Base-by-base conservation (phyloP, 106 monocot species). In the Dendrobium huoshanense region DNA sequence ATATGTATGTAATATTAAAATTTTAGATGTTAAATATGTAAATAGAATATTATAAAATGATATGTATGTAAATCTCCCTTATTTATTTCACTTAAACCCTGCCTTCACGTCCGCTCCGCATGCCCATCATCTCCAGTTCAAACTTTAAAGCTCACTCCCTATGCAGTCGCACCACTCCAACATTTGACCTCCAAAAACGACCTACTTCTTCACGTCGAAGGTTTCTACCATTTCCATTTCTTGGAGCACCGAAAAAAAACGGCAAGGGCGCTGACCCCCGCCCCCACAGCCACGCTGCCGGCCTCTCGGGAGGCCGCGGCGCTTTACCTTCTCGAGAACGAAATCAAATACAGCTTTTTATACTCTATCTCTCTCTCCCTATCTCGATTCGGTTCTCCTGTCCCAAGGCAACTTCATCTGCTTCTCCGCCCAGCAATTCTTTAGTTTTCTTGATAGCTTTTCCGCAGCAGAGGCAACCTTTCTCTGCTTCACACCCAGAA, bases 31-130 rank as follows among this genome's bases (percentile, higher is more conserved):
- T 27, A 27, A 27, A 27, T 27, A 27, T 27, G 0, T 27, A 27
- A 27, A 27, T 27, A 27, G 27, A 27, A 0, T 27, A 27, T 27
- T 27, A 27, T 27, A 0, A 27, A 27, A 0, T 27, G 0, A 0
- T 27, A 27, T 27, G 27, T 0, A 27, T 27, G 27, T 27, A 27
- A 27, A 27, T 27, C 3, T 58, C 19, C 0, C 0, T 64, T 37
- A 72, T 37, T 72, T 37, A 15, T 31, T 72, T 37, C 72, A 72
- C 9, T 72, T 72, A 37, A 72, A 72, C 72, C 72, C 37, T 27
- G 15, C 72, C 72, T 72, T 72, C 31, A 72, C 72, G 72, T 72
- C 33, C 33, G 72, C 72, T 72, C 33, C 33, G 72, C 64, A 24
- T 9, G 1, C 8, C 64, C 0, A 16, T 11, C 58, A 11, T 20